A percentile compares a stretch with the other conserved stretches of the same genome.
phyloP scores from a whole-genome alignment of 257 asterid species.

The Nemophila menziesii region DNA sequence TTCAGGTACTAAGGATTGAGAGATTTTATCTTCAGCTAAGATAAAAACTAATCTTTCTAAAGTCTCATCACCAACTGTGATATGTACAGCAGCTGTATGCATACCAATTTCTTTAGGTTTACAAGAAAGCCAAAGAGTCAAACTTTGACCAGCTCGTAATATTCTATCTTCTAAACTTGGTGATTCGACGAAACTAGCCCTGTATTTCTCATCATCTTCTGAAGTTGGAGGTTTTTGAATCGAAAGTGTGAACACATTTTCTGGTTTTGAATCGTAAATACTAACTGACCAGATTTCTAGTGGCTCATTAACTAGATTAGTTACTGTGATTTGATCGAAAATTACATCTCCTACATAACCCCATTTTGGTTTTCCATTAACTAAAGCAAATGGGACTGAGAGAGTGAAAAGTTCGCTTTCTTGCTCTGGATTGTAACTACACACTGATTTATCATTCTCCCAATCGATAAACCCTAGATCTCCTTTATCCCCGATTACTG shows the following conservation, averaged over 20 bases:
- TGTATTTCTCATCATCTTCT: constrained; percentile 38
- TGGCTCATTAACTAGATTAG: constrained; percentile 38
- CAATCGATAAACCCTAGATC: constrained; percentile 77
- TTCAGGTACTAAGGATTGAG: constrained; percentile 48
- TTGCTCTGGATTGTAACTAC: constrained; percentile 49
- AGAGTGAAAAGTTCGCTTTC: constrained; percentile 52
- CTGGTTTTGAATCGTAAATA: constrained; percentile 82
- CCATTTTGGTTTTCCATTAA: constrained; percentile 52
- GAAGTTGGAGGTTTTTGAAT: constrained; percentile 69
- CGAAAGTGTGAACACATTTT: constrained; percentile 54
- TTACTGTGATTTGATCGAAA: constrained; percentile 39
- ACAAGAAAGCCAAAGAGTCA: constrained; percentile 74
- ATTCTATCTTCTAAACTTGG: constrained; percentile 56
- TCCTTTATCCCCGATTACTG: constrained; percentile 61
- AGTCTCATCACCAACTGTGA: constrained; percentile 57
- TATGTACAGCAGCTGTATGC: constrained; percentile 64
- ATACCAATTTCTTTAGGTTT: constrained; percentile 85
- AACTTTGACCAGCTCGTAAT: constrained; percentile 28
- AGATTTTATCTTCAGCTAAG: constrained; percentile 75
- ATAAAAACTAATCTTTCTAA: constrained; percentile 67
- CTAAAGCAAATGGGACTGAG: constrained; percentile 67
- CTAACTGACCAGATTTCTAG: constrained; percentile 67
- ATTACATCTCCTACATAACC: constrained; percentile 56
- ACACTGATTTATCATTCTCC: constrained; percentile 34
- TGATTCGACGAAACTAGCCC: constrained; percentile 46